Evolutionary conservation across 345 rosid species (phyloP).

Genomic region (Reutealis trisperma): DNA sequence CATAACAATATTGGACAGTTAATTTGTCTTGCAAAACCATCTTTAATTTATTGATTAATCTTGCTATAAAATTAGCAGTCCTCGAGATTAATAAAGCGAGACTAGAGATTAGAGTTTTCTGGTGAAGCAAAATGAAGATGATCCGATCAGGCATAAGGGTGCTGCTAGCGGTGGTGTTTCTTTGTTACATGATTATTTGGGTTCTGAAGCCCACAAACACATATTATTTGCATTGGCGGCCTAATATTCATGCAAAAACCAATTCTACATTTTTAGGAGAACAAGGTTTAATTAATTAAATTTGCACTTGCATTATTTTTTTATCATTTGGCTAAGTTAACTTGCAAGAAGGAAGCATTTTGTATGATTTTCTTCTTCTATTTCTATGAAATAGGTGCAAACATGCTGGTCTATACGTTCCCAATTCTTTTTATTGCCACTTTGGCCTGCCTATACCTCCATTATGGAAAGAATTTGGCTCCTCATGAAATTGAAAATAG

Average conservation of each 20-base stretch:
- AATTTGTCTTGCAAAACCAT: background rate
- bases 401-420: slow-evolving; percentile 48
- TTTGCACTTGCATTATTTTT: background rate
- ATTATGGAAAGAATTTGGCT: slow-evolving; percentile 41
- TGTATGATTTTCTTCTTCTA: background rate
- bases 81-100: background rate
- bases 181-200: slow-evolving; percentile 67
- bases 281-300: slow-evolving; percentile 43
- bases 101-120: slow-evolving; percentile 6
- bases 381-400: slow-evolving; percentile 38
- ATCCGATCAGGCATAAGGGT: slow-evolving; percentile 41
- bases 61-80: background rate
- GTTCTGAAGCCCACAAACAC: slow-evolving; percentile 63
- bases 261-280: slow-evolving; percentile 55
- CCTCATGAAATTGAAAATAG: background rate
- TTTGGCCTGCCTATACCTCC: slow-evolving; percentile 59
- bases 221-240: slow-evolving; percentile 44
- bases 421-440: slow-evolving; percentile 65
- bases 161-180: slow-evolving; percentile 34
- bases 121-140: slow-evolving; percentile 4
- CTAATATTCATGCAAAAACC: slow-evolving; percentile 35
- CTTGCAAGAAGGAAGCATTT: background rate
- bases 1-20: background rate
- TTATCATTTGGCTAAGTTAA: background rate
- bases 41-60: background rate